These are phyloP conservation scores for Solanum paucissectum DNA, from an alignment of 257 asterid species.

Conservation along the genomic window DNA sequence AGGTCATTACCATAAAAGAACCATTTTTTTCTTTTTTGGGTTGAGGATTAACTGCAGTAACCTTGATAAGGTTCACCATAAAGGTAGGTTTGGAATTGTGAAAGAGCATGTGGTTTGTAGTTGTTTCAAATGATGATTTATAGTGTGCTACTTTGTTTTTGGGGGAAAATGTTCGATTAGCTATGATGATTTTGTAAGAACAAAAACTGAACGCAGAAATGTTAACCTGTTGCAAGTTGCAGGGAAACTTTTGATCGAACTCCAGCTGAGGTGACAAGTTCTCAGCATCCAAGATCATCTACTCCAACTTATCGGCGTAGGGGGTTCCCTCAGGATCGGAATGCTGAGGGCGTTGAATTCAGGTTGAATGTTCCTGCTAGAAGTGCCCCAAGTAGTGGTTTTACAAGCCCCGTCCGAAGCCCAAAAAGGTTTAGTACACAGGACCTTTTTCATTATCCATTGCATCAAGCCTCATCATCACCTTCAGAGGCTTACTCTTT, in stretches of 20 bases:
- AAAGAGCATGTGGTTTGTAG: not conserved
- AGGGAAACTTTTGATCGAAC: slow-evolving; percentile 13
- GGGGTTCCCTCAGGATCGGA: slow-evolving; percentile 33
- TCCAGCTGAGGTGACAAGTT: slow-evolving; percentile 28
- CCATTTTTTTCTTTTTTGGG: not conserved
- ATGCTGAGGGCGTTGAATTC: slow-evolving; percentile 27
- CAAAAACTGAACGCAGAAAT: not conserved
- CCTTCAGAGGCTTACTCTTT: slow-evolving; percentile 15
- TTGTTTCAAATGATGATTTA: not conserved
- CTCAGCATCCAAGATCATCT: slow-evolving; percentile 11
- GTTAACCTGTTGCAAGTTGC: slow-evolving; percentile 12
- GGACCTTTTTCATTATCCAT: slow-evolving; percentile 31
- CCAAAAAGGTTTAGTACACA: slow-evolving; percentile 43
- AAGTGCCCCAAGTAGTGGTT: slow-evolving; percentile 77
- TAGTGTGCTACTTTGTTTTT: not conserved
- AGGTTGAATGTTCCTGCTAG: slow-evolving; percentile 30
- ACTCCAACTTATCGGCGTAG: slow-evolving; percentile 33
- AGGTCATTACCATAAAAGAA: not conserved
- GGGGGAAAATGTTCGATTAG: not conserved
- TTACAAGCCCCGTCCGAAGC: slow-evolving; percentile 63
- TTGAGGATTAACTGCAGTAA: not conserved
- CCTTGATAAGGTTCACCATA: not conserved
- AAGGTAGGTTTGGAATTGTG: not conserved
- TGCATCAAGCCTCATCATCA: slow-evolving; percentile 17
- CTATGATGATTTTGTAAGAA: not conserved